Evolutionary conservation across 345 rosid genomes (phyloP), one percentile per base, ranked within the genome.

Genomic region (Arabidopsis suecica): DNA sequence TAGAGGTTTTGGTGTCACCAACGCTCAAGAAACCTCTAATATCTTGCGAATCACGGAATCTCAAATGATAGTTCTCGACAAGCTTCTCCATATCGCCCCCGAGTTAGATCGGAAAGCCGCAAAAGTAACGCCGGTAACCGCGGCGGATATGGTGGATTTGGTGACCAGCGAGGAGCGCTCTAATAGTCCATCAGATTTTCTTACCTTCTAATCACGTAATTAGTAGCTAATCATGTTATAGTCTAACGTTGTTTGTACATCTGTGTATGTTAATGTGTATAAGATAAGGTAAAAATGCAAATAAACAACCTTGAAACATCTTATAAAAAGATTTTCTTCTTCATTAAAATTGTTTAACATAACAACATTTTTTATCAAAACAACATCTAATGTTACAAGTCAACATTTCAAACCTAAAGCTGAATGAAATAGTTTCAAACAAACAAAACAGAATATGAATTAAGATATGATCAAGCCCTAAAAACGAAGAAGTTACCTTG

Each of bases 1-100:
- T 74, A 65, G 48, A 65, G 74, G 33, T 2, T 81, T 81, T 2
- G 93, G 89, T 0, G 81, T 85, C 40, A 42, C 76, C 3, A 90
- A 84, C 23, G 85, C 79, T 14, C 49, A 74, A 33, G 87, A 84
- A 42, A 68, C 82, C 34, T 84, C 87, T 0, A 45, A 59, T 22
- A 68, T 86, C 9, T 54, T 73, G 1, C 61, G 79, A 45, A 66
- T 89, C 57, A 83, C 86, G 0, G 85, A 83, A 30, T 80, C 80
- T 42, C 87, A 82, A 34, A 71, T 87, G 18, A 47, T 40, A 28
- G 71, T 71, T 18, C 86, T 88, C 36, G 80, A 81, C 63, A 67
- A 80, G 20, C 68, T 86, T 5, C 63, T 85, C 7, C 61, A 10
- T 1, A 37, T 37, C 10, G 8, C 9, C 37, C 38, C 49, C 25